Evolutionary conservation across 2,329 filamentous ascomycete species (phyloP).

Genomic region (Colletotrichum sp.): DNA sequence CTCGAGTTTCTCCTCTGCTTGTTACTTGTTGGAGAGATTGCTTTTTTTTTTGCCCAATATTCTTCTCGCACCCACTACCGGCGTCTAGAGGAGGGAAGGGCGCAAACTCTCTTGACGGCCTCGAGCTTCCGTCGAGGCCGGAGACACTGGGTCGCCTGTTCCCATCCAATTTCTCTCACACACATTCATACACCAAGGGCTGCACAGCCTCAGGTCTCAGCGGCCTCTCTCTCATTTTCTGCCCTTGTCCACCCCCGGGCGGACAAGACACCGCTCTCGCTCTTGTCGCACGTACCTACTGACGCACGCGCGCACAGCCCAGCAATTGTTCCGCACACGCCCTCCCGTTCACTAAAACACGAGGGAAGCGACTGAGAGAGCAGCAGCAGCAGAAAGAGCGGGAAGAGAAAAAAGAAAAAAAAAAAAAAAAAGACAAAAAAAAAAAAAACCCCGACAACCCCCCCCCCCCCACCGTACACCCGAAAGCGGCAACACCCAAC

Average conservation of each 20-base stretch:
- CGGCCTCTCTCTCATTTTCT: conserved; percentile 20
- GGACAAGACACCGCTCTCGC: conserved; percentile 19
- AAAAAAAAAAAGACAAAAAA: neutral
- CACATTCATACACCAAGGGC: conserved; percentile 18
- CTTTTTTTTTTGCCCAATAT: neutral
- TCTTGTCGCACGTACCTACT: conserved; percentile 20
- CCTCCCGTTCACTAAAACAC: neutral
- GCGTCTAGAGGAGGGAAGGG: neutral
- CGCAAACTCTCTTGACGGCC: conserved; percentile 5
- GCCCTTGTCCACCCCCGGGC: conserved; percentile 16
- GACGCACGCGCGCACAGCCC: conserved; percentile 22
- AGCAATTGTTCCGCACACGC: conserved; percentile 1
- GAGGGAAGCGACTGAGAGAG: neutral
- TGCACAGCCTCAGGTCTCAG: conserved; percentile 22
- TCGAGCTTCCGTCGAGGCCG: conserved; percentile 2
- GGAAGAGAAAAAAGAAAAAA: neutral
- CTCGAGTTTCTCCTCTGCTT: conserved; percentile 19
- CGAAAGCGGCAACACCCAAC: too few species aligned
- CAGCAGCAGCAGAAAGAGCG: neutral
- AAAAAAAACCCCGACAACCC: neutral
- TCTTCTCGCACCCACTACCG: neutral
- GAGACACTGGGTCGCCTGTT: conserved; percentile 10
- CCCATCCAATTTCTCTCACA: conserved; percentile 20
- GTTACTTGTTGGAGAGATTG: neutral
- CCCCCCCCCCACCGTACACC: too few species aligned